Conservation (phyloP, 129 eudicot genomes). For the Scalesia atractyloides region DNA sequence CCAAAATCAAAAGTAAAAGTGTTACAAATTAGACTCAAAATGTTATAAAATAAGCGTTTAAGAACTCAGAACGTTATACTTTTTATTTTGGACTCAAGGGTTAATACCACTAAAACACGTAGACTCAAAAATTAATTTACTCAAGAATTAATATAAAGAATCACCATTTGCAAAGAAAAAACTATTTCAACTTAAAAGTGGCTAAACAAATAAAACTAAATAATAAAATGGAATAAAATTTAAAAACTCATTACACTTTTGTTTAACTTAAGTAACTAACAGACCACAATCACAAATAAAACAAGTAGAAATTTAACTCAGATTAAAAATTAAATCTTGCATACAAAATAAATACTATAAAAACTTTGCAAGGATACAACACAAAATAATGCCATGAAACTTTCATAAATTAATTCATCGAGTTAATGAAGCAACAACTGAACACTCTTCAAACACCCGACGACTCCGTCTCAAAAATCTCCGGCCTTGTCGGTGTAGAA, state of each 20-base stretch:
- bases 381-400: slow-evolving; percentile 28
- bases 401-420: slow-evolving; percentile 41
- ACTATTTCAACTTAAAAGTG: too few relatives aligned
- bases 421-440: slow-evolving; percentile 53
- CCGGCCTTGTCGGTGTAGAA: slow-evolving; percentile 37
- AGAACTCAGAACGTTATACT: too few relatives aligned
- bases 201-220: too few relatives aligned
- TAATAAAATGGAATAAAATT: neutral
- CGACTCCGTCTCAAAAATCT: slow-evolving; percentile 33
- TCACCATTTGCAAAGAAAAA: too few relatives aligned
- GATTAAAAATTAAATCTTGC: slow-evolving; percentile 18
- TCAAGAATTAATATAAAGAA: too few relatives aligned
- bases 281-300: neutral
- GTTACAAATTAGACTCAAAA: too few relatives aligned
- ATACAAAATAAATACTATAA: slow-evolving; percentile 28
- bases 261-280: neutral
- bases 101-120: too few relatives aligned
- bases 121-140: too few relatives aligned
- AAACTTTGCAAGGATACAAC: slow-evolving; percentile 33
- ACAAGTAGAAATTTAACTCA: slow-evolving; percentile 13
- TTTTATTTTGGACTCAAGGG: too few relatives aligned
- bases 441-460: slow-evolving; percentile 22
- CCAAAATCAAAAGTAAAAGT: too few relatives aligned
- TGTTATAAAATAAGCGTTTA: too few relatives aligned
- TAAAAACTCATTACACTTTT: too few relatives aligned